phyloP scores from a whole-genome alignment of 106 monocot genomes.

The Hemerocallis citrina region DNA sequence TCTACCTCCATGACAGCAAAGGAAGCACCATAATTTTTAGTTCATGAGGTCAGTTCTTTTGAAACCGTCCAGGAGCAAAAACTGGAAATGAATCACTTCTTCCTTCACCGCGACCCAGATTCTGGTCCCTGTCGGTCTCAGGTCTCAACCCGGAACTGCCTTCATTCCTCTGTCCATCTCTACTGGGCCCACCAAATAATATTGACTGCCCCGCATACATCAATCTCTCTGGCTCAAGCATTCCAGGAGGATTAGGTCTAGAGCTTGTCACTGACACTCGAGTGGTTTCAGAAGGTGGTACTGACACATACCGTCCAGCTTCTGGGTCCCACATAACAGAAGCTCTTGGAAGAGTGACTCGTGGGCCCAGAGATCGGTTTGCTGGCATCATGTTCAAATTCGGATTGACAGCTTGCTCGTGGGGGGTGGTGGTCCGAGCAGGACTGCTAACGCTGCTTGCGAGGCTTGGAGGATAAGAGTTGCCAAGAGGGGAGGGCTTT shows the following conservation, averaged over 20 bases:
- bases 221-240: conserved; percentile 49
- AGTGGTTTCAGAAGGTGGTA: conserved; percentile 25
- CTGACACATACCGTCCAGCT: conserved; percentile 85
- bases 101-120: conserved; percentile 2
- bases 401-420: not conserved
- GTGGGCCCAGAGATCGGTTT: conserved; percentile 13
- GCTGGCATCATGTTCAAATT: conserved; percentile 12
- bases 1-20: not conserved
- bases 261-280: conserved; percentile 21
- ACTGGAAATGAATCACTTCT: conserved; percentile 27
- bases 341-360: conserved; percentile 26
- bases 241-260: conserved; percentile 12
- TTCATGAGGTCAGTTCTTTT: conserved; percentile 21
- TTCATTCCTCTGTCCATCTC: conserved; percentile 19
- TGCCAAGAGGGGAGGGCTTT: conserved; percentile 39
- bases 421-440: conserved; percentile 6
- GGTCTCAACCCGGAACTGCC: conserved; percentile 1
- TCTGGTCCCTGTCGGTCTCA: conserved; percentile 19
- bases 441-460: conserved; percentile 87
- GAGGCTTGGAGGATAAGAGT: conserved; percentile 65
- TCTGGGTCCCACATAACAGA: conserved; percentile 97
- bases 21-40: not conserved
- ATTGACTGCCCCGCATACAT: conserved; percentile 77
- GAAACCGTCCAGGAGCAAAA: conserved; percentile 43
- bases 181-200: conserved; percentile 89